Evolutionary conservation across 352 stramenopile genomes (phyloP).

Genomic region (Pythium periplocum): DNA sequence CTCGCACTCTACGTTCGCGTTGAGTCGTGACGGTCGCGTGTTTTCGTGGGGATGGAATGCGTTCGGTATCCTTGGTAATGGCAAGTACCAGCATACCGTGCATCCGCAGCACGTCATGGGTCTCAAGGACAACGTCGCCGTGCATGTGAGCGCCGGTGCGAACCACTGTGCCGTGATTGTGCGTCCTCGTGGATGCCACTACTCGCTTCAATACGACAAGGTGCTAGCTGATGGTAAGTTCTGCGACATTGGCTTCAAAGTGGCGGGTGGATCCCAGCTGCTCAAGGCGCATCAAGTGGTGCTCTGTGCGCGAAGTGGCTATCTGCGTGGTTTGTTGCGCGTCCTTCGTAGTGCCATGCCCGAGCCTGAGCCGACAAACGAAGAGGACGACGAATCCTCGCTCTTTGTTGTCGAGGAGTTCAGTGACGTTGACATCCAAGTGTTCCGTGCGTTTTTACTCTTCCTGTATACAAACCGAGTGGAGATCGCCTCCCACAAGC

Average conservation of each 20-base stretch:
- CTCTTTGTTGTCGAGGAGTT: constrained; percentile 47
- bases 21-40: constrained; percentile 43
- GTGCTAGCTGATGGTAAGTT: constrained; percentile 49
- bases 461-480: constrained; percentile 75
- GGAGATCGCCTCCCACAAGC: constrained; percentile 58
- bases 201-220: constrained; percentile 54
- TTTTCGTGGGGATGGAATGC: constrained; percentile 88
- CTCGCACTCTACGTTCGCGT: constrained; percentile 69
- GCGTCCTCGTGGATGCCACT: constrained; percentile 45
- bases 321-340: constrained; percentile 50
- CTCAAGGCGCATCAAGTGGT: constrained; percentile 47
- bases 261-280: constrained; percentile 15
- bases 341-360: constrained; percentile 19
- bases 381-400: constrained; percentile 4
- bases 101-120: constrained; percentile 57
- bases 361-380: not conserved
- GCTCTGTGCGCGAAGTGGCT: constrained; percentile 50
- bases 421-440: constrained; percentile 43
- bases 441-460: constrained; percentile 56
- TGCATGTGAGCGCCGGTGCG: constrained; percentile 51
- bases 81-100: constrained; percentile 70
- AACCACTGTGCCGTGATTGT: constrained; percentile 67
- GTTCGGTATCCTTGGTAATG: constrained; percentile 68
- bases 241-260: constrained; percentile 47
- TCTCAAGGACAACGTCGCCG: constrained; percentile 49